These are phyloP conservation scores for Termitomyces sp. DNA, from an alignment of 768 basidiomycete genomes.

Conservation along the genomic window DNA sequence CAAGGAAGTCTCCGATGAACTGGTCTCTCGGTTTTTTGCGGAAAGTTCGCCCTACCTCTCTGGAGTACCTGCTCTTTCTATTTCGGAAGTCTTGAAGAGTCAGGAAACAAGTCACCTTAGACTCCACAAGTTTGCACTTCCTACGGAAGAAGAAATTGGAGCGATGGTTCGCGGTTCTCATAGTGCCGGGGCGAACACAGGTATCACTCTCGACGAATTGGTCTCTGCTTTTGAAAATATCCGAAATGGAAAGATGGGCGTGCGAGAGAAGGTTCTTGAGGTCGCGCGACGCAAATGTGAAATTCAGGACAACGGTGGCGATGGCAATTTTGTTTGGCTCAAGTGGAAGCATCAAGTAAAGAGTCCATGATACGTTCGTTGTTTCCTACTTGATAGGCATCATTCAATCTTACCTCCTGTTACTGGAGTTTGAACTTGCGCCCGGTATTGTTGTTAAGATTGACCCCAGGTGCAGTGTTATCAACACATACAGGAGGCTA, in stretches of 20 bases:
- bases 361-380: conserved; percentile 17
- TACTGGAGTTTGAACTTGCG: background rate
- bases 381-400: background rate
- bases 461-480: background rate
- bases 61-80: conserved; percentile 37
- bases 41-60: conserved; percentile 41
- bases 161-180: conserved; percentile 61
- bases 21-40: conserved; percentile 67
- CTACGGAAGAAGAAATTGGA: conserved; percentile 72
- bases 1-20: conserved; percentile 51
- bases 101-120: conserved; percentile 18
- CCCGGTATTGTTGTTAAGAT: background rate
- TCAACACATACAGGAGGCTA: background rate
- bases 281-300: conserved; percentile 67
- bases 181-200: conserved; percentile 53
- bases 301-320: conserved; percentile 45
- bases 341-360: conserved; percentile 44
- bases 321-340: conserved; percentile 57
- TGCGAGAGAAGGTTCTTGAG: conserved; percentile 73
- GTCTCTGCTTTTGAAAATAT: conserved; percentile 46
- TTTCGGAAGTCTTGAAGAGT: conserved; percentile 27
- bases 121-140: conserved; percentile 52
- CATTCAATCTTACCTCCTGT: background rate
- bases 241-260: conserved; percentile 51
- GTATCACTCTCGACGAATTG: conserved; percentile 59